Evolutionary conservation across 768 basidiomycete genomes (phyloP).

Genomic region (Lyophyllum decastes): DNA sequence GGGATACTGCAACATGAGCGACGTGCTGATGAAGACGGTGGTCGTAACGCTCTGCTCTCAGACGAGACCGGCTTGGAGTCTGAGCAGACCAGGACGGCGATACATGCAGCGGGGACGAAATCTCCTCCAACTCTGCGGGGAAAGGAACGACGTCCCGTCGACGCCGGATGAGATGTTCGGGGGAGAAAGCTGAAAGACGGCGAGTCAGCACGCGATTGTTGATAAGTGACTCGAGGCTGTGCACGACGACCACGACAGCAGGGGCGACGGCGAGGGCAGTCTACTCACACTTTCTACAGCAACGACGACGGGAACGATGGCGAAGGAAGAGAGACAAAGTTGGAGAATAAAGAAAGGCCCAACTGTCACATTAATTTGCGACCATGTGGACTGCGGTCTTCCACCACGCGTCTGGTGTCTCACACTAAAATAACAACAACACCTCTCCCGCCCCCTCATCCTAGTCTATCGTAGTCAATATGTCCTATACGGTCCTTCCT

Average conservation of each 20-base stretch:
- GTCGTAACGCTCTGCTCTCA: constrained; percentile 40
- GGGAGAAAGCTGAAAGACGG: constrained; percentile 9
- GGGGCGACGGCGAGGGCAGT: neutral
- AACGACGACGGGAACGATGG: constrained; percentile 22
- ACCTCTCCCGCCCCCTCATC: neutral
- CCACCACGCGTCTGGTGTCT: constrained; percentile 7
- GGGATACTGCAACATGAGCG: constrained; percentile 65
- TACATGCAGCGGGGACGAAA: constrained; percentile 37
- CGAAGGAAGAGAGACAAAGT: constrained; percentile 25
- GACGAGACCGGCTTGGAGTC: constrained; percentile 63
- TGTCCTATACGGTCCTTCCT: neutral
- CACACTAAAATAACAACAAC: neutral
- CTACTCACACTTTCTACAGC: constrained; percentile 6
- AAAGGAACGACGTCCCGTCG: constrained; percentile 29
- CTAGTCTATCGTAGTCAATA: neutral
- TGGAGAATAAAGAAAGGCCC: constrained; percentile 17
- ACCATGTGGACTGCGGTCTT: constrained; percentile 14
- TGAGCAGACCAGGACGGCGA: constrained; percentile 42
- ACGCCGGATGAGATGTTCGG: constrained; percentile 19
- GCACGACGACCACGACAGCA: neutral
- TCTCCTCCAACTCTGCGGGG: constrained; percentile 12
- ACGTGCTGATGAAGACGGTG: constrained; percentile 22
- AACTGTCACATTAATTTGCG: constrained; percentile 19
- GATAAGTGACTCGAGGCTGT: neutral
- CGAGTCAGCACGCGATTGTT: constrained; percentile 7